Evolutionary conservation across 176 grass and related monocot species (phyloP), one percentile per base, ranked within the genome.

Genomic region (Carex cristatella): DNA sequence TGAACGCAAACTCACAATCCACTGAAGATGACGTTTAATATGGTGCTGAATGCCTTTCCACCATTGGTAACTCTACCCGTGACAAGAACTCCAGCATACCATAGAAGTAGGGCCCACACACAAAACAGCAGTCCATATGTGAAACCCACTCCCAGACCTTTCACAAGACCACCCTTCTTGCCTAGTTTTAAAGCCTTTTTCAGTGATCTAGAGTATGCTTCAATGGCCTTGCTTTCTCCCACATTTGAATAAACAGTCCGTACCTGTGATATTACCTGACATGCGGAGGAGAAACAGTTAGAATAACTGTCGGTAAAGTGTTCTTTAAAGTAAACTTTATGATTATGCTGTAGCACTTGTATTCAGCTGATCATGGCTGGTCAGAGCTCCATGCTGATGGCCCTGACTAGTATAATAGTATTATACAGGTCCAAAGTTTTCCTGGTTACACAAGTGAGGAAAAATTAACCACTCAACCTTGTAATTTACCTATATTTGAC

Each of bases 11-110:
- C 67, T 70, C 35, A 70, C 67, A 70, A 70, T 70, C 67, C 33
- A 40, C 67, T 70, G 67, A 70, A 70, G 33, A 70, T 70, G 67
- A 70, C 67, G n/a, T 70, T 70, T 70, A 70, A 42, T 70, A 70
- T 70, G 13, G 15, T 42, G 67, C 67, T 70, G 42, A 70, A 70
- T 42, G 67, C 33, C 32, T n/a, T 70, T 18, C 67, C 67, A 42
- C 67, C 67, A 42, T 70, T 42, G 32, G 67, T 70, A 42, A 70
- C 67, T 70, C 67, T 40, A 0, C 16, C 32, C 4, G 7, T 70
- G 35, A 70, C 67, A 70, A 70, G 67, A 42, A 70, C 67, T 70
- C 67, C 67, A 42, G 67, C 12, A 3, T 70, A 70, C 67, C 67
- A 70, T 14, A 70, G 67, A 70, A 70, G 67, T 70, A 42, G 67